phyloP scores from a whole-genome alignment of 1,284 basidiomycete genomes.

The Ceratobasidium sp. region DNA sequence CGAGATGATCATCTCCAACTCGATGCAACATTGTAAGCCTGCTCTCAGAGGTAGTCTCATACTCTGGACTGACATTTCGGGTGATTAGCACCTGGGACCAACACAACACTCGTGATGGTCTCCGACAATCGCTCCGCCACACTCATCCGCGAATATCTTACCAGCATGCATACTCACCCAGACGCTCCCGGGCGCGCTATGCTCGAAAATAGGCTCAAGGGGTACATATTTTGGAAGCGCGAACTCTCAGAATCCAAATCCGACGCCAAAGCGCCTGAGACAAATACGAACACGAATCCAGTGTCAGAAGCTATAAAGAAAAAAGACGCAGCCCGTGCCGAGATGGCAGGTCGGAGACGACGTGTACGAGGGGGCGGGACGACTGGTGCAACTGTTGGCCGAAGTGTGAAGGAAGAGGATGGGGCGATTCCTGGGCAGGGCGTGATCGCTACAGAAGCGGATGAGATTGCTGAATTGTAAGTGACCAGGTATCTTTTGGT shows the following conservation, averaged over 20 bases:
- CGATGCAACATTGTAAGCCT: slow-evolving; percentile 54
- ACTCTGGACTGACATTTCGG: slow-evolving; percentile 35
- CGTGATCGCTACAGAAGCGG: slow-evolving; percentile 68
- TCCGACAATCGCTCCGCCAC: slow-evolving; percentile 82
- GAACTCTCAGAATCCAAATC: slow-evolving; percentile 63
- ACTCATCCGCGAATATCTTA: slow-evolving; percentile 84
- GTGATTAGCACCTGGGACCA: slow-evolving; percentile 72
- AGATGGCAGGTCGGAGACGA: slow-evolving; percentile 69
- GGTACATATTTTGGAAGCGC: slow-evolving; percentile 88
- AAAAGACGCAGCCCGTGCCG: slow-evolving; percentile 76
- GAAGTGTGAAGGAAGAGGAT: slow-evolving; percentile 53
- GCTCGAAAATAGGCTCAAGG: slow-evolving; percentile 81
- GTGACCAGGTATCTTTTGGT: slow-evolving; percentile 51
- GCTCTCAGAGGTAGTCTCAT: slow-evolving; percentile 16
- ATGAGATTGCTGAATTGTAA: slow-evolving; percentile 72
- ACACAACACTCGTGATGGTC: slow-evolving; percentile 91
- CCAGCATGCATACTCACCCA: slow-evolving; percentile 71
- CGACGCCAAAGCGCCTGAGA: background rate
- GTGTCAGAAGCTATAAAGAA: slow-evolving; percentile 79
- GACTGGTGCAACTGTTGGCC: slow-evolving; percentile 56
- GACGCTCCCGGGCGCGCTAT: slow-evolving; percentile 77
- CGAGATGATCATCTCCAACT: slow-evolving; percentile 77
- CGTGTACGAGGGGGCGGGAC: slow-evolving; percentile 75
- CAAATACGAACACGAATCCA: slow-evolving; percentile 50
- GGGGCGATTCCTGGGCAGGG: slow-evolving; percentile 58